Evolutionary conservation across 176 grass and related monocot species (phyloP), one percentile per base, ranked within the genome.

Genomic region (Phoenix roebelenii): DNA sequence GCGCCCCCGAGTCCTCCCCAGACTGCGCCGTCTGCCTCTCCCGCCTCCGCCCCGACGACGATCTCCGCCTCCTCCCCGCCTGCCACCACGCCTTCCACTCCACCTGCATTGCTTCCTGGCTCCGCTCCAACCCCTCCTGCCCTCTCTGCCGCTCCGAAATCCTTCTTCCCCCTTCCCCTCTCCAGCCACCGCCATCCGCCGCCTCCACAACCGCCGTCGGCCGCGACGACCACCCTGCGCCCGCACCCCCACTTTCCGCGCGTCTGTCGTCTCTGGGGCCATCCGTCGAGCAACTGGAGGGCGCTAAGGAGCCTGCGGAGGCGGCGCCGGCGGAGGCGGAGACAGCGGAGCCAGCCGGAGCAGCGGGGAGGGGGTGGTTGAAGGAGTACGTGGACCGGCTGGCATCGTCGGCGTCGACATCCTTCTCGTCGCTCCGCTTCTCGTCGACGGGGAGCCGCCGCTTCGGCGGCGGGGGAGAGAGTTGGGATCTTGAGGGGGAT

Each of bases 31-130:
- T 96, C 22, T 96, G 91, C 73, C 80, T 90, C 48, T 90, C 80
- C 30, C 80, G 87, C 5, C 90, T 96, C 65, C 18, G 39, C 3
- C 92, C 86, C 7, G 74, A 79, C 57, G 83, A 80, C 3, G 83
- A 96, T 60, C 86, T 96, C 67, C 91, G 91, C 9, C 80, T 90
- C 49, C 76, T 96, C 58, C 90, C 90, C 16, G 80, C 86, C 39
- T 95, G 90, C 71, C 80, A 83, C 10, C 90, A 95, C 65, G 90
- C 90, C 22, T 95, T 95, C 82, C 90, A 95, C 52, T 77, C 86
- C 17, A 51, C 64, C 54, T 95, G 90, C 83, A 73, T 95, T 51
- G 90, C 89, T 71, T 73, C 91, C 12, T 96, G 91, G 91, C 69
- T 90, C 53, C 84, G 80, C 70, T 87, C 83, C 60, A 90, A 77